Evolutionary conservation across 345 rosid species (phyloP), one percentile per base, ranked within the genome.

Genomic region (Lepidium sativum): DNA sequence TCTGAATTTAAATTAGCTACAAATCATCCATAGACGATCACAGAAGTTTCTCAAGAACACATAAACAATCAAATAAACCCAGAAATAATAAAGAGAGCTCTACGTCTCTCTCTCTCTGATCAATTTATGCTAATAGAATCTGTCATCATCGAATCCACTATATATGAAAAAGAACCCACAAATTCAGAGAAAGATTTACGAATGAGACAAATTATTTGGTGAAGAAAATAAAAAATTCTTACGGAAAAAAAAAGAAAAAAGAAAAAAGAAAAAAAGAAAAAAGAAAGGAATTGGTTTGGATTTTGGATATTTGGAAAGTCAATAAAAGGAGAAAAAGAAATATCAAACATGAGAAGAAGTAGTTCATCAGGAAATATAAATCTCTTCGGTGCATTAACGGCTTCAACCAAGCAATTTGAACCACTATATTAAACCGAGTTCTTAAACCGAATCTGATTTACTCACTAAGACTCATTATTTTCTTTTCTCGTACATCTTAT

Each of bases 241-340:
- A n/a, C n/a, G n/a, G n/a, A n/a, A n/a, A n/a, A n/a, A n/a, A n/a
- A n/a, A n/a, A n/a, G n/a, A n/a, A n/a, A n/a, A n/a, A n/a, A n/a
- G n/a, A n/a, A n/a, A n/a, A n/a, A n/a, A n/a, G n/a, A n/a, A n/a
- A n/a, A n/a, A n/a, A n/a, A n/a, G n/a, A n/a, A n/a, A n/a, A n/a
- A n/a, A n/a, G n/a, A n/a, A n/a, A n/a, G n/a, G n/a, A n/a, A n/a
- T 16, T 13, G 1, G 31, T 69, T 51, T 29, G 45, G 25, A 54
- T 27, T 63, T 54, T 54, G 6, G 69, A 56, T 59, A 55, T 48
- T 63, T 20, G 64, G 58, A 38, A 70, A 71, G 69, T 71, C 75
- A 71, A 71, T 37, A 62, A n/a, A 45, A 43, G 16, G 9, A 20
- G 25, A 4, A 18, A 21, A 59, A 63, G 1, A 53, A 53, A 44